Evolutionary conservation across 768 basidiomycete genomes (phyloP).

Genomic region (Lentinula lateritia): DNA sequence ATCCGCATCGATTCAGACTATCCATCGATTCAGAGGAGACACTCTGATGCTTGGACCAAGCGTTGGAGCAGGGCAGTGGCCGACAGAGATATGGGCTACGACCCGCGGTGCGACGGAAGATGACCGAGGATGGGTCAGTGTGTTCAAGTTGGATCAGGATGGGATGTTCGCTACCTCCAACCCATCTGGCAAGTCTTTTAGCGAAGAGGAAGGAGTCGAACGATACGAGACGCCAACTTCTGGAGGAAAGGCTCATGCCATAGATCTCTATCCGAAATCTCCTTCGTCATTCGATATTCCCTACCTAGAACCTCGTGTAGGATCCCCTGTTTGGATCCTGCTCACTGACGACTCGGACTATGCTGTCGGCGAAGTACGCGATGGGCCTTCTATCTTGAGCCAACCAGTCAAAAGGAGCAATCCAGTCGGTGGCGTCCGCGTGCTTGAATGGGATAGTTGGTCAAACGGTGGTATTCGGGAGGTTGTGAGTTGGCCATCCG

Average conservation of each 20-base stretch:
- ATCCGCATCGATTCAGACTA: conserved; percentile 22
- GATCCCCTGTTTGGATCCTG: conserved; percentile 36
- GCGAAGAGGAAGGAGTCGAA: conserved; percentile 14
- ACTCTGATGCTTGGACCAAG: conserved; percentile 38
- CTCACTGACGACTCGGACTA: conserved; percentile 44
- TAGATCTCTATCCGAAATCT: conserved; percentile 34
- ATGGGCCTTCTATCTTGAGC: background rate
- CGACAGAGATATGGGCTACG: conserved; percentile 37
- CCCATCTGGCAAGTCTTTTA: background rate
- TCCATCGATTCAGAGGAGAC: conserved; percentile 39
- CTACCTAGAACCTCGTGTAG: conserved; percentile 4
- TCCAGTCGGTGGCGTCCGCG: conserved; percentile 29
- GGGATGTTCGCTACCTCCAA: conserved; percentile 23
- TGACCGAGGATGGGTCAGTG: conserved; percentile 36
- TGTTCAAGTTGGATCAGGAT: conserved; percentile 34
- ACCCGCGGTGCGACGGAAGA: conserved; percentile 36
- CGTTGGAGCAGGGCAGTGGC: conserved; percentile 27
- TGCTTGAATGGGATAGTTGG: conserved; percentile 48
- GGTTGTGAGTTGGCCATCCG: conserved; percentile 37
- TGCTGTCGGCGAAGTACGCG: conserved; percentile 17
- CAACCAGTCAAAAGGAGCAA: background rate
- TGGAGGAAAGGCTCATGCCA: conserved; percentile 47
- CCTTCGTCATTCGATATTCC: background rate
- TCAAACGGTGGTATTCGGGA: conserved; percentile 29
- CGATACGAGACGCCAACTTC: conserved; percentile 41